Evolutionary conservation across 192 early-diverging fungal species (phyloP), one percentile per base, ranked within the genome.

Genomic region (Rhizophagus clarus): DNA sequence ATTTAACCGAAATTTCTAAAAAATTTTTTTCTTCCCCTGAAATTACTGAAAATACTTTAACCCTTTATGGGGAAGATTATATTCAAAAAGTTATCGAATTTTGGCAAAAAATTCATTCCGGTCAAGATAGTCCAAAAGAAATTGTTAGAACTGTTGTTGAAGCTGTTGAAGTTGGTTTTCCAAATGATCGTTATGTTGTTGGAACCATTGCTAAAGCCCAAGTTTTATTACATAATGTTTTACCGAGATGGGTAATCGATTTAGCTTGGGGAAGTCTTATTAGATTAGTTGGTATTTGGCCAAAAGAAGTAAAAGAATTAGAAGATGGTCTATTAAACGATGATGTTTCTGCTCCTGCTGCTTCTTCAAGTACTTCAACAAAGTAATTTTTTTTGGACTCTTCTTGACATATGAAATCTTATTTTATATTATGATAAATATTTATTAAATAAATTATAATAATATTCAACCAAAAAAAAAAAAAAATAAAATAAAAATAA

Each of bases 191-290:
- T 40, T 79, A 79, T 71, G 77, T 79, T 7, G 56, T 79, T 37
- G 77, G 77, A 70, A 79, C 67, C 9, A 22, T 71, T 5, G 77
- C 77, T 14, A 79, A 71, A 51, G 17, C 69, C 10, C 77, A 79
- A 31, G 49, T 79, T 71, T 61, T 79, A 40, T 49, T 79, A 14
- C 45, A 79, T 70, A 61, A 71, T n/a, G 6, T 79, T 71, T 42
- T 79, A 71, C 77, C 77, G n/a, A 34, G 77, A 32, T 79, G 77
- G 77, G 68, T 79, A 7, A 29, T 79, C 28, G 77, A 79, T 40
- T 79, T 79, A 45, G 77, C 77, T 22, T 79, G 77, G 77, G 77
- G 77, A 24, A 79, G 77, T 71, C n/a, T 79, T 42, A 79, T 79
- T 71, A 79, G 77, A 37, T 79, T 79, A 26, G 49, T 79, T 51